A percentile compares a stretch with the other conserved stretches of the same genome.
These are phyloP conservation scores for Pontederia paniculata DNA, from an alignment of 176 grass and related monocot genomes.

Conservation along the genomic window DNA sequence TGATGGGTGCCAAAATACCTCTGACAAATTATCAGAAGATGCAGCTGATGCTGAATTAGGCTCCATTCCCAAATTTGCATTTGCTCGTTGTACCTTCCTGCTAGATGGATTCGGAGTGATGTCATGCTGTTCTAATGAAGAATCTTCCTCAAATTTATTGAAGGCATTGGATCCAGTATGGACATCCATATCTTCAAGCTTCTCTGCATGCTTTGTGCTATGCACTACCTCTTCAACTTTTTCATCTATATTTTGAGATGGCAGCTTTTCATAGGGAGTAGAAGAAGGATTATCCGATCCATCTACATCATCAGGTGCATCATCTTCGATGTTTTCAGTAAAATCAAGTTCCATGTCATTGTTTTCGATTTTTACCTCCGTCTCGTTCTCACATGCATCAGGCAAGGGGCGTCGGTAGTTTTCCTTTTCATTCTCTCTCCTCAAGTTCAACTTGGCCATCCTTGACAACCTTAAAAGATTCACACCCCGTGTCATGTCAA, in stretches of 20 bases:
- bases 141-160: constrained; percentile 36
- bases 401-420: constrained; percentile 69
- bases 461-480: constrained; percentile 93
- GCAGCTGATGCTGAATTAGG: constrained; percentile 38
- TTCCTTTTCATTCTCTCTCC: constrained; percentile 79
- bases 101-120: constrained; percentile 48
- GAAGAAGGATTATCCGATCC: constrained; percentile 44
- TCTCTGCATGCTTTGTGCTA: constrained; percentile 43
- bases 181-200: constrained; percentile 37
- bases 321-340: constrained; percentile 75
- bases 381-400: constrained; percentile 45
- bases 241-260: constrained; percentile 30
- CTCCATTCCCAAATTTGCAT: constrained; percentile 30
- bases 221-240: constrained; percentile 40
- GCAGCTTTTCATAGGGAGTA: constrained; percentile 27
- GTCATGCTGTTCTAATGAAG: constrained; percentile 38
- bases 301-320: constrained; percentile 65
- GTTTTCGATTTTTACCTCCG: constrained; percentile 73
- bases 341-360: constrained; percentile 98
- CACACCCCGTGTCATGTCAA: constrained; percentile 44
- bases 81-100: constrained; percentile 55
- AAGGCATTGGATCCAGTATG: constrained; percentile 24
- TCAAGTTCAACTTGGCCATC: constrained; percentile 89
- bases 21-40: constrained; percentile 29
- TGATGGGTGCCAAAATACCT: constrained; percentile 86